Evolutionary conservation across 129 eudicot species (phyloP).

Genomic region (Apium graveolens): DNA sequence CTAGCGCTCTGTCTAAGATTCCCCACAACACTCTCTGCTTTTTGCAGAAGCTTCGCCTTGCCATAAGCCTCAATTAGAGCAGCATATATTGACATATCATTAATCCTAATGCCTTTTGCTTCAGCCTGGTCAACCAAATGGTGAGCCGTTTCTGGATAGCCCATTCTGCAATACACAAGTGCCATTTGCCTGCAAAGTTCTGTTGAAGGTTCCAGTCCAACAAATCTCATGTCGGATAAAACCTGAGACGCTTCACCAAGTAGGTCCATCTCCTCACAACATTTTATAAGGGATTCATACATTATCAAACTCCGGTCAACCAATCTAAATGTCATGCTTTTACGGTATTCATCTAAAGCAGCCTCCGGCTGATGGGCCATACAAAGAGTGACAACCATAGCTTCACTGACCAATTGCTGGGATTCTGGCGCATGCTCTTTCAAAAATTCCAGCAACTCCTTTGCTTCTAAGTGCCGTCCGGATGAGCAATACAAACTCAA

Average conservation of each 20-base stretch:
- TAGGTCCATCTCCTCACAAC: constrained; percentile 49
- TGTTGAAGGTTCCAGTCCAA: constrained; percentile 52
- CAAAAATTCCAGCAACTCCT: constrained; percentile 49
- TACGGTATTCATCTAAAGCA: constrained; percentile 60
- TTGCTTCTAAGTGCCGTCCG: constrained; percentile 59
- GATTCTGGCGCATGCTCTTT: constrained; percentile 44
- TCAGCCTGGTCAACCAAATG: constrained; percentile 51
- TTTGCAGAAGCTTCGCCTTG: constrained; percentile 46
- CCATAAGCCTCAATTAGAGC: constrained; percentile 78
- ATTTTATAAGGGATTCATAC: constrained; percentile 62
- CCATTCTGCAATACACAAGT: constrained; percentile 55
- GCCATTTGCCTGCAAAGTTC: constrained; percentile 38
- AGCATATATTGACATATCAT: constrained; percentile 42
- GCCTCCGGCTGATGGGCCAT: constrained; percentile 49
- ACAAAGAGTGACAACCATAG: constrained; percentile 57
- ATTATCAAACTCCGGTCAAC: constrained; percentile 37
- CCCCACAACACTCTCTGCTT: constrained; percentile 68
- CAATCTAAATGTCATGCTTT: constrained; percentile 23
- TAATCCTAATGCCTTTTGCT: constrained; percentile 28
- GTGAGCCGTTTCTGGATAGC: constrained; percentile 81
- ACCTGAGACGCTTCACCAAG: constrained; percentile 77
- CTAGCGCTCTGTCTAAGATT: constrained; percentile 43
- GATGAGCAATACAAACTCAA: constrained; percentile 68
- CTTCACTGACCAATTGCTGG: constrained; percentile 41
- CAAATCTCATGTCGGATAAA: constrained; percentile 66